Percentiles rank a stretch among this genome's conserved stretches.
These are phyloP conservation scores for Dactylellina sp. DNA, from an alignment of 2,329 filamentous ascomycete species.

Conservation along the genomic window DNA sequence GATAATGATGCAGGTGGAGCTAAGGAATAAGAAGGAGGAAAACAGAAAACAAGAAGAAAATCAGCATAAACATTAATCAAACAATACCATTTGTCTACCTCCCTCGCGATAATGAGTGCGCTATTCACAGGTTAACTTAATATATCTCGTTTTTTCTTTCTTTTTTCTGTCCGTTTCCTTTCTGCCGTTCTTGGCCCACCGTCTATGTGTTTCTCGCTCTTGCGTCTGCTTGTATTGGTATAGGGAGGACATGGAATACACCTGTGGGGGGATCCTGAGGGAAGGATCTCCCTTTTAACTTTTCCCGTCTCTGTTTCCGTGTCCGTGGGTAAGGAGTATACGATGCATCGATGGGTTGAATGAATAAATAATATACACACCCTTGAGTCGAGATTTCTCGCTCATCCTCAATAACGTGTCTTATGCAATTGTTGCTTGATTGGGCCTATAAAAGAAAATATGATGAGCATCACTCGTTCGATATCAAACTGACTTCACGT, in stretches of 20 bases:
- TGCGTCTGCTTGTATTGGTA: constrained; percentile 7
- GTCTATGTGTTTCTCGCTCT: constrained; percentile 4
- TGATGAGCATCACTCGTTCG: too few species aligned
- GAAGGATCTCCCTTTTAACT: not conserved
- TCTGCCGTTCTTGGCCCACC: constrained; percentile 13
- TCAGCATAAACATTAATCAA: not conserved
- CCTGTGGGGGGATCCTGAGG: not conserved
- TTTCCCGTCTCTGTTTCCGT: constrained; percentile 7
- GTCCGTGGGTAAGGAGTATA: constrained; percentile 15
- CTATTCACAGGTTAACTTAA: constrained; percentile 10
- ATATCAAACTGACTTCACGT: too few species aligned
- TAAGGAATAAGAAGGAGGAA: constrained; percentile 1
- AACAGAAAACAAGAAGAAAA: constrained; percentile 9
- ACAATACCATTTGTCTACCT: too few species aligned
- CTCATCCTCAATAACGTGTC: too few species aligned
- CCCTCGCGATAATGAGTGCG: constrained; percentile 18
- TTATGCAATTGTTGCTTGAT: too few species aligned
- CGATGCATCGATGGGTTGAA: constrained; percentile 21
- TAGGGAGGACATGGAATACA: constrained; percentile 18
- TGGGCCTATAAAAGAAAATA: too few species aligned
- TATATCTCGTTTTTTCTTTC: constrained; percentile 1
- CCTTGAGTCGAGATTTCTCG: not conserved
- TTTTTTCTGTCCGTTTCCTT: constrained; percentile 10
- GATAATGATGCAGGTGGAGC: constrained; percentile 34
- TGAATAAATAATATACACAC: constrained; percentile 11